Percentiles rank a stretch among this genome's conserved stretches.
Evolutionary conservation across 306 rosid genomes (phyloP).

Genomic region (Cucurbita ficifolia): DNA sequence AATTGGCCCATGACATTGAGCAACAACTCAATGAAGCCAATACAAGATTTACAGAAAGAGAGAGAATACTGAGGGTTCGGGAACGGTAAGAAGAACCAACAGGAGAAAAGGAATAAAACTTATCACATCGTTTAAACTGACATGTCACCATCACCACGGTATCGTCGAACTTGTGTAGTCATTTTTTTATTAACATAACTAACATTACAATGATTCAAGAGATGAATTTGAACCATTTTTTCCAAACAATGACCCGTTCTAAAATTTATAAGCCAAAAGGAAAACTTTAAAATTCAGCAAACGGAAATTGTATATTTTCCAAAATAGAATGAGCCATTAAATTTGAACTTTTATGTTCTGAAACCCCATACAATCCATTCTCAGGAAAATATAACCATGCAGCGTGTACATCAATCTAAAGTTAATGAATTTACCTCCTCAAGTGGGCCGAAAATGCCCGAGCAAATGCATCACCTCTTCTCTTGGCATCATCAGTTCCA

Average conservation of each 20-base stretch:
- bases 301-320: not conserved
- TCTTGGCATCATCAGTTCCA: constrained; percentile 91
- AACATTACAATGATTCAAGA: not conserved
- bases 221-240: not conserved
- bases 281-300: not conserved
- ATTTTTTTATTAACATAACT: not conserved
- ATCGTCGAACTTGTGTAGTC: not conserved
- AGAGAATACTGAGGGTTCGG: not conserved
- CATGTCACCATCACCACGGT: not conserved
- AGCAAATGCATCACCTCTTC: constrained; percentile 97
- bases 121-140: not conserved
- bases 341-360: not conserved
- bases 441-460: constrained; percentile 92
- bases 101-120: not conserved
- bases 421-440: constrained; percentile 42
- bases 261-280: not conserved
- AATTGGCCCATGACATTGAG: not conserved
- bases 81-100: not conserved
- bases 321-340: not conserved
- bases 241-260: not conserved
- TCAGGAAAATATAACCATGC: not conserved
- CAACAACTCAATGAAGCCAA: not conserved
- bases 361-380: not conserved
- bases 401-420: not conserved
- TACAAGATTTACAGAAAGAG: not conserved